Conservation (phyloP, 1,139 yeast species). For the Protomyces arabidopsidicola region DNA sequence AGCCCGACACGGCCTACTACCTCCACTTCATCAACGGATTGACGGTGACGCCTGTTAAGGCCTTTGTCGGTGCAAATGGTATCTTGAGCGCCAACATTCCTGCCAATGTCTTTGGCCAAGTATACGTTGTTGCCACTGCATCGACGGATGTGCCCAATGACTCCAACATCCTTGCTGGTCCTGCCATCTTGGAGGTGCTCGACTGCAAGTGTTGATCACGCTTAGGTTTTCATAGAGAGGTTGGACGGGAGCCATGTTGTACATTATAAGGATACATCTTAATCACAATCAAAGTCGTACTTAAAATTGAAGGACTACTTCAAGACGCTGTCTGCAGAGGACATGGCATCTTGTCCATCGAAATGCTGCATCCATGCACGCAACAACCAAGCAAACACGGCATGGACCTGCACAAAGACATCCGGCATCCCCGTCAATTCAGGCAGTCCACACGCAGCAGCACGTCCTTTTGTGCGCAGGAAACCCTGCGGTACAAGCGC, state of each 20-base stretch:
- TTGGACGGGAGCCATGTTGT: too few species aligned
- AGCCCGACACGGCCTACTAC: slow-evolving; percentile 24
- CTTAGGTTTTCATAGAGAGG: too few species aligned
- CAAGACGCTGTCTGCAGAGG: too few species aligned
- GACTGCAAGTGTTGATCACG: slow-evolving; percentile 9
- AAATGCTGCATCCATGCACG: slow-evolving; percentile 30
- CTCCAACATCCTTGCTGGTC: slow-evolving; percentile 30
- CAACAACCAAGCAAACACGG: slow-evolving; percentile 25
- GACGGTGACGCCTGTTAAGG: slow-evolving; percentile 15
- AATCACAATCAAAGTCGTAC: too few species aligned
- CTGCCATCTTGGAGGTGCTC: slow-evolving; percentile 31
- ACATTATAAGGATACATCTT: too few species aligned
- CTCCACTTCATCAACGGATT: slow-evolving; percentile 31
- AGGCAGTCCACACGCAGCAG: slow-evolving; percentile 22
- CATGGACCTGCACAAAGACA: slow-evolving; percentile 26
- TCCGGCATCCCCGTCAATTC: slow-evolving; percentile 26
- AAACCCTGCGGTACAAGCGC: slow-evolving; percentile 12
- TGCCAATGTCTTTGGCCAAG: slow-evolving; percentile 28
- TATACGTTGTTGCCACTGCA: slow-evolving; percentile 30
- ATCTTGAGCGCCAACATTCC: slow-evolving; percentile 28
- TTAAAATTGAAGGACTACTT: too few species aligned
- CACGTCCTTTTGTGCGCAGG: slow-evolving; percentile 28
- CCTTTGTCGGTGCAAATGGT: slow-evolving; percentile 24
- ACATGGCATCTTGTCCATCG: neutral
- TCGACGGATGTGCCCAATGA: slow-evolving; percentile 25